phyloP scores from a whole-genome alignment of 345 rosid species.

The Streptanthus diversifolius region DNA sequence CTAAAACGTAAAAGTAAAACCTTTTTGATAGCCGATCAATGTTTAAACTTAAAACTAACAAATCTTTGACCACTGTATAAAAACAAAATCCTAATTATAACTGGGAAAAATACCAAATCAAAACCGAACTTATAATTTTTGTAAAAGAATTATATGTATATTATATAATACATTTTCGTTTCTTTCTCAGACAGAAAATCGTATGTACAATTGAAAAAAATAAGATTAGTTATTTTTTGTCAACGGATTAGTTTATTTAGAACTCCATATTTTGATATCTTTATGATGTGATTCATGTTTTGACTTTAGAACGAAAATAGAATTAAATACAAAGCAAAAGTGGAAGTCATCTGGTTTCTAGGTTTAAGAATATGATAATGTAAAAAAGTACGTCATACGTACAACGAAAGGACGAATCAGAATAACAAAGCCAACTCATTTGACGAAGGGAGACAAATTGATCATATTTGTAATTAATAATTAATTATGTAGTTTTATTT shows the following conservation, averaged over 20 bases:
- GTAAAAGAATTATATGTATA: background rate
- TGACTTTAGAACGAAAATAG: slow-evolving; percentile 11
- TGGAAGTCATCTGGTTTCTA: slow-evolving; percentile 24
- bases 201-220: background rate
- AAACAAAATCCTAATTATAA: background rate
- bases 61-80: background rate
- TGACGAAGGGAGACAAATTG: slow-evolving; percentile 10
- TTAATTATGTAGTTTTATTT: background rate
- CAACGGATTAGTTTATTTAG: slow-evolving; percentile 19
- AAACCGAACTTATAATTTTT: background rate
- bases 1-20: background rate
- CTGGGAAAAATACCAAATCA: background rate
- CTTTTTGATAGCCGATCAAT: background rate
- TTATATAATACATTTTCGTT: background rate
- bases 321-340: slow-evolving; percentile 6
- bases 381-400: slow-evolving; percentile 29
- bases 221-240: background rate
- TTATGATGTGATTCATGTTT: slow-evolving; percentile 30
- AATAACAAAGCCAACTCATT: slow-evolving; percentile 26
- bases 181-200: background rate
- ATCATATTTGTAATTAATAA: slow-evolving; percentile 1
- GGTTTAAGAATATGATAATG: slow-evolving; percentile 17
- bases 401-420: slow-evolving; percentile 31
- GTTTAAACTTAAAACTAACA: background rate
- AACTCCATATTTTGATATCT: slow-evolving; percentile 8